Evolutionary conservation across 768 basidiomycete species (phyloP).

Genomic region (Filobasidium wieringae): DNA sequence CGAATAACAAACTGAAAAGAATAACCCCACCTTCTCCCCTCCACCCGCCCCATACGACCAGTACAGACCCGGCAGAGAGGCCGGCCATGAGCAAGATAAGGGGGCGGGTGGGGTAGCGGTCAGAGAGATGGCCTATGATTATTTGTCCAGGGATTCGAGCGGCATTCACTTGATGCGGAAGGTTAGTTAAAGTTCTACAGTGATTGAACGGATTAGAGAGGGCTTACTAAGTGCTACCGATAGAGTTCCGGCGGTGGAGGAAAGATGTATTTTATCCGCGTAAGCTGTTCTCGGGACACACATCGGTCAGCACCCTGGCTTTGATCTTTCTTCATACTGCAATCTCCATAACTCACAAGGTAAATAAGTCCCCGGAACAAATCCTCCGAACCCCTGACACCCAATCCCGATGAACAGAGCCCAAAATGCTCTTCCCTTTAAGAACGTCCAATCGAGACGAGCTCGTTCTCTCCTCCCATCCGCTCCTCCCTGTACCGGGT

Average conservation of each 20-base stretch:
- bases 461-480: slow-evolving; percentile 1
- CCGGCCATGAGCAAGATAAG: slow-evolving; percentile 17
- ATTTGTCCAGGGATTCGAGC: slow-evolving; percentile 23
- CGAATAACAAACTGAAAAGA: slow-evolving; percentile 18
- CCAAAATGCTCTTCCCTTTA: slow-evolving; percentile 16
- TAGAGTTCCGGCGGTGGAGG: slow-evolving; percentile 15
- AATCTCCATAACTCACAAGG: slow-evolving; percentile 12
- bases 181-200: neutral
- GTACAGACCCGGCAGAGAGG: slow-evolving; percentile 11
- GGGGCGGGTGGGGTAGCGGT: slow-evolving; percentile 13
- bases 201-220: neutral
- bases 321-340: too few relatives aligned
- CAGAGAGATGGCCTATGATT: slow-evolving; percentile 17
- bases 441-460: slow-evolving; percentile 16
- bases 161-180: slow-evolving; percentile 10
- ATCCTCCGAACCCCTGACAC: slow-evolving; percentile 20
- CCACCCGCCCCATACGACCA: slow-evolving; percentile 18
- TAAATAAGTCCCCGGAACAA: slow-evolving; percentile 21
- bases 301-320: too few relatives aligned
- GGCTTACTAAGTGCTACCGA: slow-evolving; percentile 15
- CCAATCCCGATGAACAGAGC: slow-evolving; percentile 17
- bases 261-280: slow-evolving; percentile 16
- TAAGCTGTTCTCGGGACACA: slow-evolving; percentile 10
- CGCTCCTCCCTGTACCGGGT: too few relatives aligned
- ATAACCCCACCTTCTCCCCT: slow-evolving; percentile 13